Evolutionary conservation across 805 yeast species (phyloP).

Genomic region (Schwanniomyces yamadae): DNA sequence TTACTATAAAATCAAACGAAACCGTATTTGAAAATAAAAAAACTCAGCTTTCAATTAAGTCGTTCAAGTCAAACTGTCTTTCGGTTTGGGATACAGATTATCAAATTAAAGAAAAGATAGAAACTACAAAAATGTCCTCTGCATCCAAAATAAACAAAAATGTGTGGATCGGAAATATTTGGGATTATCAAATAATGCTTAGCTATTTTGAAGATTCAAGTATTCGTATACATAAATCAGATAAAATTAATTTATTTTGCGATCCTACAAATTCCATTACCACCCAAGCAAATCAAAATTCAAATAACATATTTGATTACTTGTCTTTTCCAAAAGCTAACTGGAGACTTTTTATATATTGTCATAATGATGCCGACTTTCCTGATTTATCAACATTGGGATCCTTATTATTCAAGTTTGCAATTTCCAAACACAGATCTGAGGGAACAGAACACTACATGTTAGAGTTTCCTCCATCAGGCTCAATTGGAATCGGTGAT

Average conservation of each 20-base stretch:
- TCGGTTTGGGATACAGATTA: constrained; percentile 64
- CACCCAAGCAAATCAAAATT: constrained; percentile 26
- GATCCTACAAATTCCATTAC: constrained; percentile 53
- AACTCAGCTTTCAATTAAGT: constrained; percentile 16
- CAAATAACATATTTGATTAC: constrained; percentile 11
- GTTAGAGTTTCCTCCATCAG: constrained; percentile 80
- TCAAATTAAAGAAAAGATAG: constrained; percentile 72
- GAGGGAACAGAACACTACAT: constrained; percentile 20
- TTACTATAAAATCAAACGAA: constrained; percentile 1
- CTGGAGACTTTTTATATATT: constrained; percentile 57
- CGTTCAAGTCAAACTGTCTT: constrained; percentile 7
- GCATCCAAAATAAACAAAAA: constrained; percentile 57
- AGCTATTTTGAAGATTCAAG: constrained; percentile 8
- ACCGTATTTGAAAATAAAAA: constrained; percentile 10
- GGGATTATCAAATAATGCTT: constrained; percentile 57
- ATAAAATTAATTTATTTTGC: constrained; percentile 42
- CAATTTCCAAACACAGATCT: constrained; percentile 23
- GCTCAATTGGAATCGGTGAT: constrained; percentile 76
- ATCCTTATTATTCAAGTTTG: constrained; percentile 31
- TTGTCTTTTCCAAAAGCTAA: constrained; percentile 49
- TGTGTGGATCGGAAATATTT: constrained; percentile 82
- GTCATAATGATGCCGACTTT: constrained; percentile 58
- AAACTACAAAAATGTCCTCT: constrained; percentile 78
- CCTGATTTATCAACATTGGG: constrained; percentile 45
- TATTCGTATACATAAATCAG: not conserved